Evolutionary conservation across 441 rosid species (phyloP).

Genomic region (Corymbia calophylla): DNA sequence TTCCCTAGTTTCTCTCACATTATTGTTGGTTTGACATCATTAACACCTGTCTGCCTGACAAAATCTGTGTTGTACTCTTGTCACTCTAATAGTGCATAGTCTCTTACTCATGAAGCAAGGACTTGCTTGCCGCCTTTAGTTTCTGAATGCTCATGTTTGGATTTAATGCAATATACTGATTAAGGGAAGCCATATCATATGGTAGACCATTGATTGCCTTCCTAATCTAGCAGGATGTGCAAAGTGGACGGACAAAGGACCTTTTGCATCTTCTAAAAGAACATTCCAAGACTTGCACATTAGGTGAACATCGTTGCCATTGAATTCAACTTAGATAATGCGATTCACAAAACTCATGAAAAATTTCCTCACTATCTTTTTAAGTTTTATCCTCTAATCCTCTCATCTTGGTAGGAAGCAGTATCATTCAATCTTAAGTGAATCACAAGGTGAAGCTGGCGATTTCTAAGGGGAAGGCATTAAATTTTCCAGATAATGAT

Average conservation of each 20-base stretch:
- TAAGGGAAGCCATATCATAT: not conserved
- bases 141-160: slow-evolving; percentile 25
- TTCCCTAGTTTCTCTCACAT: not conserved
- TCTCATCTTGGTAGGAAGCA: no score
- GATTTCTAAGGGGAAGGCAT: not conserved
- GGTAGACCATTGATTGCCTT: slow-evolving; percentile 2
- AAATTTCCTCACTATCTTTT: no score
- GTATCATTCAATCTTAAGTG: no score
- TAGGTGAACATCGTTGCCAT: not conserved
- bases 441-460: no score
- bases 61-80: not conserved
- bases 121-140: slow-evolving; percentile 79
- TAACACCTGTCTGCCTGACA: not conserved
- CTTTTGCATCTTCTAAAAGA: not conserved
- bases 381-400: no score
- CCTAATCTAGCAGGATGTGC: slow-evolving; percentile 60
- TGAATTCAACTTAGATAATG: no score
- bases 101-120: slow-evolving; percentile 84
- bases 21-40: not conserved
- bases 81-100: slow-evolving; percentile 21
- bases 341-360: not conserved
- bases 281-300: not conserved
- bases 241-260: slow-evolving; percentile 91
- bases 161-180: not conserved
- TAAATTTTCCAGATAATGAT: no score